Evolutionary conservation across 148 eudicot species (phyloP), one percentile per base, ranked within the genome.

Genomic region (Rhododendron simsii): DNA sequence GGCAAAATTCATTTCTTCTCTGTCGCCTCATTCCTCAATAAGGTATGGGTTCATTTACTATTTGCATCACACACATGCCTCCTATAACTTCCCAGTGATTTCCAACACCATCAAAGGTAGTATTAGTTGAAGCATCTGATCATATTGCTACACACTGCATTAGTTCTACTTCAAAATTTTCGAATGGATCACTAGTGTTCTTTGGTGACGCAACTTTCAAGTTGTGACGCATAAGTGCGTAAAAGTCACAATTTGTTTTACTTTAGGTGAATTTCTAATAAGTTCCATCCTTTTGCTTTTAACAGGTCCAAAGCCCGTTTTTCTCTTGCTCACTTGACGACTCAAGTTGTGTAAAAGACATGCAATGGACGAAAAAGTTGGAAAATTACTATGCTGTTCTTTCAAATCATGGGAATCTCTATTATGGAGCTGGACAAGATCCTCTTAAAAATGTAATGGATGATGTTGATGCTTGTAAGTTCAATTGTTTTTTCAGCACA

Each of bases 401-500:
- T 71, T 89, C 96, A 75, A 82, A 84, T 86, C 73, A 65, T 75
- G 95, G 96, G 78, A 91, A 86, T 80, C 57, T 97, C 75, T 90
- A 91, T 87, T 37, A 65, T 78, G 99, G 99, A 88, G 89, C 86
- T 87, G 91, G 90, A 80, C 87, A 90, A 85, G 90, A 88, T 26
- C 86, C 93, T 87, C 91, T 90, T 81, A 87, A 71, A 39, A 37
- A 86, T 48, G 88, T 90, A 45, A 91, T 93, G 95, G 98, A 93
- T 86, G 86, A 90, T 79, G 93, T 94, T 87, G 98, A 95, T 92
- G 94, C 96, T 87, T 95, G 99, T 97, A 87, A 87, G 90, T 65
- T 59, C 51, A 26, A 35, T 26, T 73, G 57, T 48, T 57, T 41
- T 82, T 21, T 84, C n/a, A 15, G 73, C 65, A 28, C 45, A 7